Percentiles rank a stretch among this genome's conserved stretches.
Evolutionary conservation across 176 grass and related monocot species (phyloP).

Genomic region (Raddia guianensis): DNA sequence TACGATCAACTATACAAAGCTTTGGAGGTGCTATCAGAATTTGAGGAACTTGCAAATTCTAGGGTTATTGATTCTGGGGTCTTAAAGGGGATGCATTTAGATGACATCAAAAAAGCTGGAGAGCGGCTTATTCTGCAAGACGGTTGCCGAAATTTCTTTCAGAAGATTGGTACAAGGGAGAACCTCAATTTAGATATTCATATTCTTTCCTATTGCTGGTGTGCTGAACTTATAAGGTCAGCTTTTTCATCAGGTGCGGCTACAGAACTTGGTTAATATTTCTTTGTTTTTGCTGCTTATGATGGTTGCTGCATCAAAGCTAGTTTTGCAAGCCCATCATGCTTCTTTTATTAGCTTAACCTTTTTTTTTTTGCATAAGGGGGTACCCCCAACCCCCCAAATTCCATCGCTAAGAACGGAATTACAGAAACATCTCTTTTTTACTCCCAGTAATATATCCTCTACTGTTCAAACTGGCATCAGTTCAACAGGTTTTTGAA

Average conservation of each 20-base stretch:
- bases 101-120: slow-evolving; percentile 92
- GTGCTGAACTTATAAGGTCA: slow-evolving; percentile 91
- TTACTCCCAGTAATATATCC: too few species aligned
- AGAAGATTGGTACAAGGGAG: slow-evolving; percentile 70
- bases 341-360: not conserved
- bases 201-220: slow-evolving; percentile 97
- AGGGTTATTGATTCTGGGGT: slow-evolving; percentile 87
- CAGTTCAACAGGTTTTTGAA: too few species aligned
- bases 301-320: not conserved
- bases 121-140: slow-evolving; percentile 85
- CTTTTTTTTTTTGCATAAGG: too few species aligned
- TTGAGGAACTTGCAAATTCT: slow-evolving; percentile 87
- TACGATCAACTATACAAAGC: slow-evolving; percentile 69
- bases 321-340: slow-evolving; percentile 24
- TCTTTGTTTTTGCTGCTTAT: slow-evolving; percentile 14
- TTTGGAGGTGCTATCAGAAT: slow-evolving; percentile 77
- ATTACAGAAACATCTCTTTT: too few species aligned
- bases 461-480: too few species aligned
- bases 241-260: slow-evolving; percentile 83
- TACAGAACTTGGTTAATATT: not conserved
- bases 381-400: too few species aligned
- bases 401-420: too few species aligned
- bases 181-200: slow-evolving; percentile 72
- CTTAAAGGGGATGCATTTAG: slow-evolving; percentile 81
- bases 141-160: slow-evolving; percentile 84